Evolutionary conservation across 306 rosid species (phyloP).

Genomic region (Vigna trinervia): DNA sequence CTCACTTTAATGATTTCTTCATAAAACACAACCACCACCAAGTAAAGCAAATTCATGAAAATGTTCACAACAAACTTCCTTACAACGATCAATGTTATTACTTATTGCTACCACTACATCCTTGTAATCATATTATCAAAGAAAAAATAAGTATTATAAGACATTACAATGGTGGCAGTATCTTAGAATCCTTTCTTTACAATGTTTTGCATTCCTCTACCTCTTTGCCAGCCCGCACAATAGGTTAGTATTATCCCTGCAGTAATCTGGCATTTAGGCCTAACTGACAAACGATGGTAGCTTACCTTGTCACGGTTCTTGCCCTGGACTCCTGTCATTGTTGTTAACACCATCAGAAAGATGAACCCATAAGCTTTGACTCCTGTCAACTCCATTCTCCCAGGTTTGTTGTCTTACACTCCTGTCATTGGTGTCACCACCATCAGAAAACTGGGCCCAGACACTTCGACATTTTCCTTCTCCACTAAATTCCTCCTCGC

Average conservation of each 20-base stretch:
- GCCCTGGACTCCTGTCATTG: conserved; percentile 71
- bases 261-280: conserved; percentile 35
- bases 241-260: conserved; percentile 35
- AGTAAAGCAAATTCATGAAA: conserved; percentile 30
- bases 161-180: conserved; percentile 41
- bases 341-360: conserved; percentile 78
- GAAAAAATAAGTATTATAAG: conserved; percentile 27
- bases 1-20: neutral
- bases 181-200: conserved; percentile 43
- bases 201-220: conserved; percentile 35
- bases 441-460: conserved; percentile 96
- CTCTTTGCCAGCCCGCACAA: neutral
- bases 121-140: conserved; percentile 21
- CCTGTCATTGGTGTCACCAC: conserved; percentile 84
- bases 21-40: conserved; percentile 25
- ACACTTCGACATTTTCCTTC: conserved; percentile 89
- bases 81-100: conserved; percentile 29
- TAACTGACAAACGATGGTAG: conserved; percentile 31
- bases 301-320: conserved; percentile 63
- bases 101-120: conserved; percentile 36
- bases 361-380: conserved; percentile 76
- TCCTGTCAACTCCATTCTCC: conserved; percentile 79
- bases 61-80: conserved; percentile 33
- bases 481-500: conserved; percentile 86
- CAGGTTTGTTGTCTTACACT: conserved; percentile 86